Evolutionary conservation across 805 yeast species (phyloP), one percentile per base, ranked within the genome.

Genomic region (Candida tibetensis): DNA sequence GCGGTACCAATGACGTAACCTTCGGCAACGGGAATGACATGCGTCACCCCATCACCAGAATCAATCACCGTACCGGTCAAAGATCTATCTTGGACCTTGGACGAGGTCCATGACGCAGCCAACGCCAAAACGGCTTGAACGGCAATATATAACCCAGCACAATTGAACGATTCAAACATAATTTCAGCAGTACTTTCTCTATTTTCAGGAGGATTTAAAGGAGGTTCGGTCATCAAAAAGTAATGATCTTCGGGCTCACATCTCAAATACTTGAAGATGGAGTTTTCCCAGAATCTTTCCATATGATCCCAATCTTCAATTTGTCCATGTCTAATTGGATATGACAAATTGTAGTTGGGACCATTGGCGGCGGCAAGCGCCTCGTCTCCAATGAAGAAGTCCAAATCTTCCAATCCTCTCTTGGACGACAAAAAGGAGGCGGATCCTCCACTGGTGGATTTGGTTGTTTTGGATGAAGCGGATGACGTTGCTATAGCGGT

Each of bases 211-310:
- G 99, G 97, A 58, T 93, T 93, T 49, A 93, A 77, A 16, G 99
- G 99, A 8, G 99, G 99, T 68, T 93, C 99, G 36, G 99, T 93
- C 51, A 93, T 69, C 40, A 93, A 70, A 65, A 93, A 93, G 59
- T 87, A 89, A 58, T 93, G 99, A 65, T 93, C 99, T 63, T 93
- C 99, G 12, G 99, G 99, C 66, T 93, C 99, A 61, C 98, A 88
- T 62, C 96, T 81, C 52, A 93, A 76, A 61, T 93, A 93, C 68
- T 93, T 91, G 72, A 93, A 93, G 56, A 93, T 90, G 32, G 96
- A 87, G 55, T 86, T 85, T 58, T 93, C 98, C 99, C 99, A 93
- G 64, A 89, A 91, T 60, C 99, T 77, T 65, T 93, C 99, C 99
- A 93, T 93, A 59, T 93, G 97, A 68, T 93, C 99, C 99, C 99